These are phyloP conservation scores for Dendrocalamus latiflorus DNA, from an alignment of 202 grass and related monocot species.

Conservation along the genomic window DNA sequence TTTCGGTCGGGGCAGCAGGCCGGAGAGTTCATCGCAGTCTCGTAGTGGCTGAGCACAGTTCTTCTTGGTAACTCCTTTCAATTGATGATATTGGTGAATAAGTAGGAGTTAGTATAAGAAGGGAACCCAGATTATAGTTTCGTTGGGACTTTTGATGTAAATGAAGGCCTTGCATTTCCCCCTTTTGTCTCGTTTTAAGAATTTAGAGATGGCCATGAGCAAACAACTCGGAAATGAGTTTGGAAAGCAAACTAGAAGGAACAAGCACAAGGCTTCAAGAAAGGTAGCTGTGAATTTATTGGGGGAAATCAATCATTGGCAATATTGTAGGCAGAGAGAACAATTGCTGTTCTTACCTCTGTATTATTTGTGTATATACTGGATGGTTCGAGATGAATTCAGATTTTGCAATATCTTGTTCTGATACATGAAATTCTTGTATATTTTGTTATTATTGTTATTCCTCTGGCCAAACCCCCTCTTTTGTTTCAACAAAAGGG, in stretches of 20 bases:
- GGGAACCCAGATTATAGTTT: conserved; percentile 23
- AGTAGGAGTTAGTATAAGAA: conserved; percentile 53
- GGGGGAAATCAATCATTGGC: not conserved
- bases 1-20: conserved; percentile 37
- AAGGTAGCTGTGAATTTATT: not conserved
- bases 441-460: not conserved
- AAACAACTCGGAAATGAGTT: conserved; percentile 29
- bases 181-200: conserved; percentile 27
- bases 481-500: not conserved
- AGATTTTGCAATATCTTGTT: conserved; percentile 19
- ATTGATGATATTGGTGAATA: conserved; percentile 39
- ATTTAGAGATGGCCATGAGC: conserved; percentile 22
- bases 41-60: conserved; percentile 37
- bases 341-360: conserved; percentile 18
- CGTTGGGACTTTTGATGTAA: conserved; percentile 46
- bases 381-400: conserved; percentile 24
- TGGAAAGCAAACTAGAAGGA: conserved; percentile 21
- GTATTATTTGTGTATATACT: conserved; percentile 42
- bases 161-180: conserved; percentile 31
- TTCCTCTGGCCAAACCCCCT: not conserved
- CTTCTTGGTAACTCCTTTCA: conserved; percentile 32
- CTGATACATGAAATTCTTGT: not conserved
- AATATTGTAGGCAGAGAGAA: conserved; percentile 30
- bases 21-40: conserved; percentile 37
- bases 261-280: not conserved